Base-by-base conservation (phyloP, 2,329 filamentous ascomycete genomes). In the Podosphaera aphanis region DNA sequence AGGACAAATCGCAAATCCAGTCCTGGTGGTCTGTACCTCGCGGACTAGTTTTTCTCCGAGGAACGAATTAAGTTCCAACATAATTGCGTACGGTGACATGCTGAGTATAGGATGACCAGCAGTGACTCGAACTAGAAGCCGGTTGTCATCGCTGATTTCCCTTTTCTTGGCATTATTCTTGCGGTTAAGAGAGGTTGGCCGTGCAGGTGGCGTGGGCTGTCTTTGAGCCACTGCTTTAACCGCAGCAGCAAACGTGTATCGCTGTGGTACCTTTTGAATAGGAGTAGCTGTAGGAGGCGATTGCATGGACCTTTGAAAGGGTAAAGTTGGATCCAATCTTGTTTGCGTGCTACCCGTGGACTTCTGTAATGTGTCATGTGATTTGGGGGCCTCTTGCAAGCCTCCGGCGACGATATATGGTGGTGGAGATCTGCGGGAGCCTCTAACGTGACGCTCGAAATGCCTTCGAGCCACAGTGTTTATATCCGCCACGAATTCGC, bases 31-130 rank as follows among this genome's bases (percentile, higher is more conserved):
- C 19, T 42, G 40, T 18, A 42, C 25, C 40, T 27, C 40, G 25
- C 40, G 40, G 15, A 42, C 40, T 15, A 42, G 19, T 29, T 42
- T 42, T 21, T 20, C 40, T 42, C 8, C 15, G 15, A 29, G 25
- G 18, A 42, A 42, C 25, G 7, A 20, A 27, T 42, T 20, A 18
- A 42, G 25, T 29, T 42, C 7, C 19, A 42, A 19, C 40, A 42
- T 42, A 25, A 42, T 42, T 13, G 40, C 40, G 25, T 42, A 29
- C n/a, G 23, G 40, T 43, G 23, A 43, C 15, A 31, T 43, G 21
- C 11, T 29, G 18, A 43, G 20, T 8, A 7, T 15, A n/a, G 23
- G n/a, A 19, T 42, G 40, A 15, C 40, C 21, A 42, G 40, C 19
- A 42, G 21, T 15, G n/a, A 42, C 19, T 29, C 40, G n/a, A n/a